These are phyloP conservation scores for Hygrocybe punicea DNA, from an alignment of 768 basidiomycete species.

Conservation along the genomic window DNA sequence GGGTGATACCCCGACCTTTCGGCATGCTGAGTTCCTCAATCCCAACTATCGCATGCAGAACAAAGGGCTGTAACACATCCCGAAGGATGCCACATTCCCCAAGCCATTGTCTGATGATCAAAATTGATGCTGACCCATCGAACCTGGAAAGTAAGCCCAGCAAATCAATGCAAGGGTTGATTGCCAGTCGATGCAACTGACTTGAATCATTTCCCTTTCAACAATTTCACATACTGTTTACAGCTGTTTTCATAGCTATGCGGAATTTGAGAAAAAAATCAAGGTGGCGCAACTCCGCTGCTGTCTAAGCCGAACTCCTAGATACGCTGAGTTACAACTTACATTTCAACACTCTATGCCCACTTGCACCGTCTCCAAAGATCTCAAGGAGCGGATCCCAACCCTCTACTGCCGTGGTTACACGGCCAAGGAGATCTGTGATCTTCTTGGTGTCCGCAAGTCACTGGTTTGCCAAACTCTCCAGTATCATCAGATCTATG, in stretches of 20 bases:
- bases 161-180: conserved; percentile 53
- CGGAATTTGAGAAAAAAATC: too few relatives aligned
- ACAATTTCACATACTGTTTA: conserved; percentile 80
- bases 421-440: too few relatives aligned
- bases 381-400: too few relatives aligned
- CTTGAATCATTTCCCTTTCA: conserved; percentile 76
- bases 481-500: too few relatives aligned
- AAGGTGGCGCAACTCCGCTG: too few relatives aligned
- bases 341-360: too few relatives aligned
- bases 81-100: conserved; percentile 61
- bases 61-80: conserved; percentile 63
- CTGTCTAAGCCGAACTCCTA: too few relatives aligned
- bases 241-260: conserved; percentile 82
- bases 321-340: too few relatives aligned
- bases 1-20: conserved; percentile 44
- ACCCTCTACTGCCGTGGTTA: too few relatives aligned
- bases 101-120: conserved; percentile 52
- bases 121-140: conserved; percentile 69
- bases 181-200: conserved; percentile 56
- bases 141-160: conserved; percentile 51
- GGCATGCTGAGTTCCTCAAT: conserved; percentile 63
- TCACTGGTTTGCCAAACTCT: too few relatives aligned
- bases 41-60: conserved; percentile 53
- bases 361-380: too few relatives aligned
- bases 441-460: too few relatives aligned